A percentile compares a stretch with the other conserved stretches of the same genome.
phyloP scores from a whole-genome alignment of 169 alveolate species.

The Cryptosporidium sp. region DNA sequence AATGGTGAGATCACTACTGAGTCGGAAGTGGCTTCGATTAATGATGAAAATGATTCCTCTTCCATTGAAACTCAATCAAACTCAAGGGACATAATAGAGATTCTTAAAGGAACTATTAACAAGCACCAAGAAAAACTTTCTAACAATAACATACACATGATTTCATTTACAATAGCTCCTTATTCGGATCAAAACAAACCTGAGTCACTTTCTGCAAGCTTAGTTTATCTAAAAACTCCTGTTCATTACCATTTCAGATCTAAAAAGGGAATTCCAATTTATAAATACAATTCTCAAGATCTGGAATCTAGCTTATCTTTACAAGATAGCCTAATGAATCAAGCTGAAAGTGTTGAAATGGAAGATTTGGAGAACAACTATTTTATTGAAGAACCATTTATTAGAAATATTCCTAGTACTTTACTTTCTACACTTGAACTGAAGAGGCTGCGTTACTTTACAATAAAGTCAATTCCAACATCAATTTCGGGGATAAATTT shows the following conservation, averaged over 20 bases:
- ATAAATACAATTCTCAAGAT: slow-evolving; percentile 13
- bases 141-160: slow-evolving; percentile 46
- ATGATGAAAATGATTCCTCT: not conserved
- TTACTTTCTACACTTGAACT: slow-evolving; percentile 50
- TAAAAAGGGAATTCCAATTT: slow-evolving; percentile 15
- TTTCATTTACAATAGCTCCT: slow-evolving; percentile 44
- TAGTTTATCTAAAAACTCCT: slow-evolving; percentile 57
- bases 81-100: not conserved
- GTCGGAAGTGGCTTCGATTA: not conserved
- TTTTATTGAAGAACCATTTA: slow-evolving; percentile 41
- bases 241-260: slow-evolving; percentile 48
- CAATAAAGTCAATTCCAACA: slow-evolving; percentile 36
- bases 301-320: not conserved
- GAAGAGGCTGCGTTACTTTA: slow-evolving; percentile 52
- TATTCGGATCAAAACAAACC: slow-evolving; percentile 17
- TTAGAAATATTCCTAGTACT: slow-evolving; percentile 53
- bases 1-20: slow-evolving; percentile 17
- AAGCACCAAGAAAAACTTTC: slow-evolving; percentile 24
- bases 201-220: slow-evolving; percentile 60
- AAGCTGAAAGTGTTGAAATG: not conserved
- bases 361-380: not conserved
- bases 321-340: not conserved
- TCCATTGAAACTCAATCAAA: not conserved
- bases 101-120: not conserved
- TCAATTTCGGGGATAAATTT: slow-evolving; percentile 55